These are phyloP conservation scores for Komagataea norvegica DNA, from an alignment of 1,139 yeast genomes.

Conservation along the genomic window DNA sequence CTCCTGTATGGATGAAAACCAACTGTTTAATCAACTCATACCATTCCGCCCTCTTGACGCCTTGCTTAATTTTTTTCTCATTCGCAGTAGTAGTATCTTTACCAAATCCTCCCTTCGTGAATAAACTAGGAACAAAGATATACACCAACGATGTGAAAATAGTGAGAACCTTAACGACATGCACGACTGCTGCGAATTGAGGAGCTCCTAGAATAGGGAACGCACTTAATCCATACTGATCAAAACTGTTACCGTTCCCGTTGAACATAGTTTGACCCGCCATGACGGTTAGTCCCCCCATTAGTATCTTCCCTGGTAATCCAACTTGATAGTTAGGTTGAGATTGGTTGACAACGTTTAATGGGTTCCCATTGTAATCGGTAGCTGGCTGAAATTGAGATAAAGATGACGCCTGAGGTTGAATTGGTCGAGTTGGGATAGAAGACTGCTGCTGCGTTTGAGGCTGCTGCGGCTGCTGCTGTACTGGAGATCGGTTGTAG, in stretches of 20 bases:
- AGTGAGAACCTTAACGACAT: slow-evolving; percentile 21
- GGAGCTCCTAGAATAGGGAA: slow-evolving; percentile 31
- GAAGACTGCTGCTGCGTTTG: slow-evolving; percentile 11
- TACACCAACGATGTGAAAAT: slow-evolving; percentile 21
- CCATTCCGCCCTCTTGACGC: slow-evolving; percentile 15
- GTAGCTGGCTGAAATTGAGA: slow-evolving; percentile 22
- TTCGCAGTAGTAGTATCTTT: slow-evolving; percentile 1
- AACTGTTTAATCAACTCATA: slow-evolving; percentile 22
- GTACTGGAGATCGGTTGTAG: slow-evolving; percentile 6
- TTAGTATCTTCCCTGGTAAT: slow-evolving; percentile 28
- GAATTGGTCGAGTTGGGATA: slow-evolving; percentile 22
- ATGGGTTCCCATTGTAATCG: slow-evolving; percentile 22
- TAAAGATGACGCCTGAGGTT: too few species aligned
- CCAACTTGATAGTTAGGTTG: slow-evolving; percentile 23
- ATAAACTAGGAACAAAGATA: slow-evolving; percentile 17
- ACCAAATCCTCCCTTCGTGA: too few species aligned
- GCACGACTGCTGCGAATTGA: slow-evolving; percentile 23
- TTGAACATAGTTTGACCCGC: slow-evolving; percentile 28
- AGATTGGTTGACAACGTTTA: slow-evolving; percentile 25
- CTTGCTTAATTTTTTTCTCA: slow-evolving; percentile 3
- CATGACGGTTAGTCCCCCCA: slow-evolving; percentile 32
- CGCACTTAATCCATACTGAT: slow-evolving; percentile 30
- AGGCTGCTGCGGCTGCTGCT: slow-evolving; percentile 11
- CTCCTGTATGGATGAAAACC: slow-evolving; percentile 22
- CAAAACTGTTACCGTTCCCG: slow-evolving; percentile 25